Evolutionary conservation across 495 filamentous ascomycete genomes (phyloP), one percentile per base, ranked within the genome.

Genomic region (Aspergillus bertholletiae): DNA sequence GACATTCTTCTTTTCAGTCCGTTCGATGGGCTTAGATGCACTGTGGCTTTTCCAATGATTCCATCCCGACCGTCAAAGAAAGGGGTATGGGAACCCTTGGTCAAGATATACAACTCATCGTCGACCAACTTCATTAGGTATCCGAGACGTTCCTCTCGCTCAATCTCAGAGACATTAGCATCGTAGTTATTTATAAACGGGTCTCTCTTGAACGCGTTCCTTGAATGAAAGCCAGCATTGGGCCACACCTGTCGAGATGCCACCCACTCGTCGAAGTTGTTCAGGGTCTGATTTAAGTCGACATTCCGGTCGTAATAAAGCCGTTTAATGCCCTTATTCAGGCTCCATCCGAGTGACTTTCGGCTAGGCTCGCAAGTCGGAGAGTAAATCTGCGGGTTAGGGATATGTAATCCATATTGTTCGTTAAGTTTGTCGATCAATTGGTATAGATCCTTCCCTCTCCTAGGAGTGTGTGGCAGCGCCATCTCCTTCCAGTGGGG

Each of bases 221-320:
- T 32, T 11, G 11, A 12, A n/a, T 13, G 32, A 49, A 21, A 26
- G 11, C 18, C 26, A 21, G 26, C 12, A 22, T 34, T 51, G 39
- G n/a, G 21, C 21, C 28, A 9, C 20, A 22, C 51, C 44, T 32
- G 34, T 18, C 20, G 41, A 3, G 51, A 48, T 53, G 24, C 53
- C 1, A 58, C 59, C 67, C 67, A 72, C 26, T 72, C 69, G 23
- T 60, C 63, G 24, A 72, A 68, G 15, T 52, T 53, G 23, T 59
- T 49, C 5, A 72, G 21, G 2, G 67, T 26, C 0, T 21, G 13
- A 15, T 59, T 12, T 24, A 72, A 26, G 24, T 59, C 53, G 1
- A 57, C 56, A 5, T 51, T 44, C 34, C 50, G 58, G 15, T 32
- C 44, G 18, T 49, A 69, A 40, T 62, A 68, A 0, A 70, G 59